These are phyloP conservation scores for Russula griseocarnosa DNA, from an alignment of 768 basidiomycete genomes.

Conservation along the genomic window DNA sequence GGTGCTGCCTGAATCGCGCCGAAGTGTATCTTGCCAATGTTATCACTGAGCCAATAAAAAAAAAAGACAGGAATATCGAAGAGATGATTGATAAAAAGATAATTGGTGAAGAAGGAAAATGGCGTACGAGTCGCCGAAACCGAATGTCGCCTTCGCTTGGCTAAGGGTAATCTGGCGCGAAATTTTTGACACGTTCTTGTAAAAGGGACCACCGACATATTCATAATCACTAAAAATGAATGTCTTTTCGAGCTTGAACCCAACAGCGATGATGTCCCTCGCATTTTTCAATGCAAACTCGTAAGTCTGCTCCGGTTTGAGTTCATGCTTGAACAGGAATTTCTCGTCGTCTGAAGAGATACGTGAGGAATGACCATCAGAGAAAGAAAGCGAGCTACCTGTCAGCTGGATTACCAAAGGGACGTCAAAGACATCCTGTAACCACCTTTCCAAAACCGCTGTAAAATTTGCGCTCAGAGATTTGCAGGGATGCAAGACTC, in stretches of 20 bases:
- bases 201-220: conserved; percentile 89
- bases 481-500: conserved; percentile 32
- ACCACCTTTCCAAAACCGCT: conserved; percentile 56
- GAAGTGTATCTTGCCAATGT: conserved; percentile 97
- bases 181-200: conserved; percentile 89
- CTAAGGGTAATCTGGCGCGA: conserved; percentile 90
- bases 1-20: conserved; percentile 93
- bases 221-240: conserved; percentile 96
- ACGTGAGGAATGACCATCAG: neutral
- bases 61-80: neutral
- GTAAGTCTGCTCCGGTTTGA: conserved; percentile 85
- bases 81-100: neutral
- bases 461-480: neutral
- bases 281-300: conserved; percentile 81
- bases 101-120: conserved; percentile 18
- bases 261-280: conserved; percentile 95
- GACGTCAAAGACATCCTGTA: conserved; percentile 93
- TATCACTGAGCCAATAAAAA: conserved; percentile 57
- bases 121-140: conserved; percentile 89
- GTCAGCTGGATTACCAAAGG: conserved; percentile 95
- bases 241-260: conserved; percentile 86
- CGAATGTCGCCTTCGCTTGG: conserved; percentile 93
- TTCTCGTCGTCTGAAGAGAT: conserved; percentile 86
- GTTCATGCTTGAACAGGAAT: conserved; percentile 94
- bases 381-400: conserved; percentile 45